Conservation (phyloP, 2,329 filamentous ascomycete genomes). For the Orbilia brochopaga region DNA sequence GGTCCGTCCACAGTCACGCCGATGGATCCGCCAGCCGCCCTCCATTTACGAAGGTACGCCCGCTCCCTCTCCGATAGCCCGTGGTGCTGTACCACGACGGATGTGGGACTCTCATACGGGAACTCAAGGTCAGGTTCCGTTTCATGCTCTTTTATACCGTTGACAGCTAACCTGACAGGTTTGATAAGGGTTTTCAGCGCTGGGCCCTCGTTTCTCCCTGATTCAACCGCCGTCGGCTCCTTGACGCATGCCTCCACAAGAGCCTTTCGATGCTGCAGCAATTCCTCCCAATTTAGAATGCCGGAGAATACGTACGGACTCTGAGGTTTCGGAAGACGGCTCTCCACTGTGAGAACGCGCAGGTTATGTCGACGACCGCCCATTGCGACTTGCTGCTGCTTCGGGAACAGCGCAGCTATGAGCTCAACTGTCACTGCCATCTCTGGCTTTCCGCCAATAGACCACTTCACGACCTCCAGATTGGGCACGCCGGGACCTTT, state of each 20-base stretch:
- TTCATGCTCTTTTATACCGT: conserved; percentile 18
- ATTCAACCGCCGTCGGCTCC: background rate
- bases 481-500: conserved; percentile 31
- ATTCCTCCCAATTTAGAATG: conserved; percentile 31
- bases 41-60: conserved; percentile 32
- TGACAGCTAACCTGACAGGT: conserved; percentile 16
- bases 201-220: background rate
- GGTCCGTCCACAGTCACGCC: conserved; percentile 28
- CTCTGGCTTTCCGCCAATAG: conserved; percentile 31
- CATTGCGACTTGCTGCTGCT: background rate
- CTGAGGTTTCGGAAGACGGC: conserved; percentile 31
- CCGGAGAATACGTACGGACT: conserved; percentile 32
- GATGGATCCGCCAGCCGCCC: conserved; percentile 25
- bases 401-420: conserved; percentile 17
- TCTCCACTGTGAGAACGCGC: conserved; percentile 35
- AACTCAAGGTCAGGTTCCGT: conserved; percentile 20
- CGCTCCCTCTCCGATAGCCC: conserved; percentile 17
- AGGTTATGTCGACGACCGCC: conserved; percentile 26
- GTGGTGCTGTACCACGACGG: conserved; percentile 15
- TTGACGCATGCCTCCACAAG: conserved; percentile 23
- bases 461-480: conserved; percentile 39
- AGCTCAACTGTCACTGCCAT: conserved; percentile 34
- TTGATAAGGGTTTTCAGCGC: conserved; percentile 15
- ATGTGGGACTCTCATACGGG: conserved; percentile 20
- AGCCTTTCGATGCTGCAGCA: conserved; percentile 23